phyloP scores from a whole-genome alignment of 2,329 filamentous ascomycete genomes.

The Fusarium bactridioides region DNA sequence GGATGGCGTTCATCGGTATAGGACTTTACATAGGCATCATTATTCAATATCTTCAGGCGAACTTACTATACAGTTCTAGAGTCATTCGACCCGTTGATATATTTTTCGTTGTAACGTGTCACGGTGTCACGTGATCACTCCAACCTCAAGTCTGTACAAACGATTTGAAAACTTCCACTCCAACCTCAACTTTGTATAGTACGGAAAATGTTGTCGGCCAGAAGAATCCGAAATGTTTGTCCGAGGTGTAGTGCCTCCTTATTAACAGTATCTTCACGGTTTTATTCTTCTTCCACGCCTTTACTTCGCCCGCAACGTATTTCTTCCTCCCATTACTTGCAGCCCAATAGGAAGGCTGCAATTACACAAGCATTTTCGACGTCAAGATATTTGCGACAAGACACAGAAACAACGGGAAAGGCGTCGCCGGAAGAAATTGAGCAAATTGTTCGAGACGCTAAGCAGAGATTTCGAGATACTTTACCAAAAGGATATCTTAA shows the following conservation, averaged over 20 bases:
- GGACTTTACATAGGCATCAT: not conserved
- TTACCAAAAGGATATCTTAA: conserved; percentile 76
- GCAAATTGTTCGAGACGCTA: conserved; percentile 72
- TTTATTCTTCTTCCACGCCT: conserved; percentile 17
- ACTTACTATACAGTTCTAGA: not conserved
- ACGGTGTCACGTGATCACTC: no score
- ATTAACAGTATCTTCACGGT: conserved; percentile 16
- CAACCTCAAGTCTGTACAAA: not conserved
- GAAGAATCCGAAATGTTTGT: conserved; percentile 46
- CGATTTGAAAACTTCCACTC: conserved; percentile 5
- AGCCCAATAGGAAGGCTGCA: conserved; percentile 40
- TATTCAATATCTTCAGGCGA: not conserved
- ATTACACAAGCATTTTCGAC: conserved; percentile 44
- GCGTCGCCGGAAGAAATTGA: conserved; percentile 57
- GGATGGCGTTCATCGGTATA: not conserved
- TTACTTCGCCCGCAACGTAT: conserved; percentile 24
- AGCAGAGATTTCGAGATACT: conserved; percentile 78
- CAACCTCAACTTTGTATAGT: conserved; percentile 25
- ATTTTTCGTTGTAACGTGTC: no score
- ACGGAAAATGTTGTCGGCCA: conserved; percentile 48
- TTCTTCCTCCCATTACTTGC: conserved; percentile 23
- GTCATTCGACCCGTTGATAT: not conserved
- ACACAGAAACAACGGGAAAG: conserved; percentile 7
- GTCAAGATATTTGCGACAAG: conserved; percentile 38
- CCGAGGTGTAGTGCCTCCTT: conserved; percentile 38